A percentile compares a stretch with the other conserved stretches of the same genome.
phyloP scores from a whole-genome alignment of 768 basidiomycete species.

The Clitopilus passeckerianus region DNA sequence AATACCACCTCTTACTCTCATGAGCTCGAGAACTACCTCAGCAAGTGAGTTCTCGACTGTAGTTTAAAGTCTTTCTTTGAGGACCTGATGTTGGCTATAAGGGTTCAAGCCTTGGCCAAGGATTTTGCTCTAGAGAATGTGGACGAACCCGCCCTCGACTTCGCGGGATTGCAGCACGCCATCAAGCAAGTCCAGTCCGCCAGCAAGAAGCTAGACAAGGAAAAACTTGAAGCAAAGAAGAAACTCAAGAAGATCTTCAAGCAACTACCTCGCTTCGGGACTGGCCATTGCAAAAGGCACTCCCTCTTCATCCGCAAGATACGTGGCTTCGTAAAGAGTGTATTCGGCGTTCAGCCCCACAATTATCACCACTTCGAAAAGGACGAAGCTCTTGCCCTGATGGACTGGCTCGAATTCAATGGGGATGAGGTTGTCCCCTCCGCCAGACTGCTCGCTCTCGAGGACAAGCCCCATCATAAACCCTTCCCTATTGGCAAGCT shows the following conservation, averaged over 20 bases:
- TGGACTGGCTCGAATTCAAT: conserved; percentile 23
- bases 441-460: conserved; percentile 3
- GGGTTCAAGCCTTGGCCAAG: conserved; percentile 46
- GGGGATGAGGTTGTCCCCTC: conserved; percentile 7
- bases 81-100: conserved; percentile 12
- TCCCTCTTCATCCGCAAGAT: conserved; percentile 16
- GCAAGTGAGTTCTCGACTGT: conserved; percentile 34
- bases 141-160: conserved; percentile 19
- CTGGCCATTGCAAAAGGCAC: conserved; percentile 15
- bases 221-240: conserved; percentile 52
- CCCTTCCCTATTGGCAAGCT: conserved; percentile 37
- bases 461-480: conserved; percentile 9
- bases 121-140: background rate
- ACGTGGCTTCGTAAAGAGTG: conserved; percentile 28
- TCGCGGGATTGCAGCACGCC: conserved; percentile 39
- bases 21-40: conserved; percentile 60
- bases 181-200: conserved; percentile 43
- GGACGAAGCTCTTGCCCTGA: conserved; percentile 21
- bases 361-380: conserved; percentile 5
- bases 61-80: background rate
- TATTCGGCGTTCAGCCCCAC: conserved; percentile 33
- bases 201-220: conserved; percentile 52
- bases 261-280: conserved; percentile 25
- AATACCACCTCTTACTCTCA: conserved; percentile 75
- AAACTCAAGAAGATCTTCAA: conserved; percentile 43